Base-by-base conservation (phyloP, 208 protist genomes). In the Angomonas ambiguus region DNA sequence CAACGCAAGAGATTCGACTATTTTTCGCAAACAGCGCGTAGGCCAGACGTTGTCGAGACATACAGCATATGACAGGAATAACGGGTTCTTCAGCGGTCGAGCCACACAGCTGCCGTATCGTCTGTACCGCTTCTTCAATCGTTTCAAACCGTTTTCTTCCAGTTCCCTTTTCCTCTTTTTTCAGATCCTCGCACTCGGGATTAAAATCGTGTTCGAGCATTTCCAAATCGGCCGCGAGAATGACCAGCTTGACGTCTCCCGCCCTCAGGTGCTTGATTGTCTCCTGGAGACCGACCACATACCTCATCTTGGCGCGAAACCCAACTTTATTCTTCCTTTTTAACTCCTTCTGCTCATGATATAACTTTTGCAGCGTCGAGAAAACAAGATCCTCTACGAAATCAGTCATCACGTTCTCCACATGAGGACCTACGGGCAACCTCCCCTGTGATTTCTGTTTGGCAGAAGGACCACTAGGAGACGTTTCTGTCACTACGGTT, bases 1-100 rank as follows among this genome's bases (percentile, higher is more conserved):
- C 72, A 5, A 91, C 79, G 31, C 74, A 75, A 32, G 68, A 56
- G 5, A 91, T 58, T 34, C 67, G 71, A 61, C 79, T 85, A 4
- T 75, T 62, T 51, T 91, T 87, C n/a, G 79, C 76, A 66, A 76
- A 79, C 31, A 91, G 56, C 20, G 85, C 85, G 65, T 88, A 91
- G n/a, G 85, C 72, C 10, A 91, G 61, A 32, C 79, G 64, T 32
- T 83, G 81, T 11, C 85, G 72, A 18, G 70, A 84, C 76, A 91
- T 80, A 42, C 81, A 86, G 16, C 72, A 80, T 32, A 91, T 45
- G 27, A 74, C 74, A 31, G 74, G 69, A 10, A 62, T 42, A 3
- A 27, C 11, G 2, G 51, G 4, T 30, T 31, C 51, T 2, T 62
- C n/a, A 22, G 33, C 24, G 20, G 16, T 30, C 3, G 48, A 32